Evolutionary conservation across 2,329 filamentous ascomycete genomes (phyloP), one percentile per base, ranked within the genome.

Genomic region (Verticillium isaacii): DNA sequence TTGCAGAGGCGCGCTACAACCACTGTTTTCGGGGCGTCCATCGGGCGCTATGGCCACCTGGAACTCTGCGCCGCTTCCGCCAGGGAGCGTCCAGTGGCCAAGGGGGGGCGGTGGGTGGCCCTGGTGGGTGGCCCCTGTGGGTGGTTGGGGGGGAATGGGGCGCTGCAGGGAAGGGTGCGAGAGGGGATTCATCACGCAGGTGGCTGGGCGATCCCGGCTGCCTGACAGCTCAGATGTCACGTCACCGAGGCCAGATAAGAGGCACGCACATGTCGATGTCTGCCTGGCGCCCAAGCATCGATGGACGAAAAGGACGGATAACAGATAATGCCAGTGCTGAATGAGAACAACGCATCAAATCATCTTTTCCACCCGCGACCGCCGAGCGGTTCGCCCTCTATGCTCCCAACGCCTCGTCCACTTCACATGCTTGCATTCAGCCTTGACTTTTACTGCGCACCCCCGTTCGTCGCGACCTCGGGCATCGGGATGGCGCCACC

Each of bases 401-500:
- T 52, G 45, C 45, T 23, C 45, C 45, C 19, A 52, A 52, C 45
- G 45, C 45, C 45, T 25, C 45, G 19, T 52, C 45, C 45, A 23
- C 45, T 23, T 12, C n/a, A 25, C 19, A 52, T 52, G 45, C 45
- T 52, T 23, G 19, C 19, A 52, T 7, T 19, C 9, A 23, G 29
- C 29, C 19, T 12, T 52, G 3, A 5, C n/a, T 23, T 52, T 14
- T 19, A 12, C n/a, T 52, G 45, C 19, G 45, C 45, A 11, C 23
- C 45, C 23, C 45, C n/a, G 19, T 52, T 52, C 32, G 61, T 36
- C 34, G 61, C 63, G 39, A 56, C 57, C n/a, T 65, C 70, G 41
- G 85, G 85, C 77, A 89, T 85, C 5, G 85, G 78, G 15, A 91
- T 77, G 5, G 89, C 82, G 1, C 92, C 92, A 63, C 92, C 92